A percentile compares a stretch with the other conserved stretches of the same genome.
Evolutionary conservation across 305 asterid species (phyloP).

Genomic region (Ruellia speciosa): DNA sequence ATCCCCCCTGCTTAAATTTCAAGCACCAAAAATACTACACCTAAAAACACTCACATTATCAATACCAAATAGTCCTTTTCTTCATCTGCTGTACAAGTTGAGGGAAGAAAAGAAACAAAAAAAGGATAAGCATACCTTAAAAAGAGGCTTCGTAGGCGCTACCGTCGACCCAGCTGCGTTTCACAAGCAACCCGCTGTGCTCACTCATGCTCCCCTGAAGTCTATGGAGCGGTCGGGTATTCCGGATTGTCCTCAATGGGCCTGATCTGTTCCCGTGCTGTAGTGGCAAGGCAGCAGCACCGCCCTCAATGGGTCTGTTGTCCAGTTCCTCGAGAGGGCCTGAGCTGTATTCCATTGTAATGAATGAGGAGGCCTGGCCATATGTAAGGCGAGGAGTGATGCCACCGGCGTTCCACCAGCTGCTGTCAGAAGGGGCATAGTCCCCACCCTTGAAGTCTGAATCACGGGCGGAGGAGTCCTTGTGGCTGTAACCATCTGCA

Average conservation of each 20-base stretch:
- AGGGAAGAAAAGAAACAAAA: too few relatives aligned
- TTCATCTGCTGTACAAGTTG: not conserved
- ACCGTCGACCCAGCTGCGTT: constrained; percentile 42
- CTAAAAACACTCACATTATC: constrained; percentile 24
- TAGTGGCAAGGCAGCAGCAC: constrained; percentile 33
- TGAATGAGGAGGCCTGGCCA: constrained; percentile 59
- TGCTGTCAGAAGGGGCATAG: constrained; percentile 51
- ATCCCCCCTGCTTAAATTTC: constrained; percentile 5
- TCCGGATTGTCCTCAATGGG: constrained; percentile 55
- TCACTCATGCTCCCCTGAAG: constrained; percentile 64
- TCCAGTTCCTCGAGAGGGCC: constrained; percentile 59
- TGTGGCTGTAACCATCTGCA: constrained; percentile 48
- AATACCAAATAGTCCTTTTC: constrained; percentile 32
- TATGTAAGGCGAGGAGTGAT: constrained; percentile 42
- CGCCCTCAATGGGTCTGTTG: constrained; percentile 34
- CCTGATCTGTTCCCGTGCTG: constrained; percentile 65
- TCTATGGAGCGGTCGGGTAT: constrained; percentile 43
- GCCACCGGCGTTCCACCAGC: constrained; percentile 73
- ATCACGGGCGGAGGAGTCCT: constrained; percentile 53
- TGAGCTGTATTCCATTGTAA: constrained; percentile 73
- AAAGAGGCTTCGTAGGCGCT: constrained; percentile 43
- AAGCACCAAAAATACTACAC: constrained; percentile 27
- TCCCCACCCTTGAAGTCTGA: constrained; percentile 50
- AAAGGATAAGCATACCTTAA: constrained; percentile 26
- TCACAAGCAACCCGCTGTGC: constrained; percentile 42